Percentiles rank a stretch among this genome's conserved stretches.
phyloP scores from a whole-genome alignment of 495 filamentous ascomycete species.

The Xylaria castorea region DNA sequence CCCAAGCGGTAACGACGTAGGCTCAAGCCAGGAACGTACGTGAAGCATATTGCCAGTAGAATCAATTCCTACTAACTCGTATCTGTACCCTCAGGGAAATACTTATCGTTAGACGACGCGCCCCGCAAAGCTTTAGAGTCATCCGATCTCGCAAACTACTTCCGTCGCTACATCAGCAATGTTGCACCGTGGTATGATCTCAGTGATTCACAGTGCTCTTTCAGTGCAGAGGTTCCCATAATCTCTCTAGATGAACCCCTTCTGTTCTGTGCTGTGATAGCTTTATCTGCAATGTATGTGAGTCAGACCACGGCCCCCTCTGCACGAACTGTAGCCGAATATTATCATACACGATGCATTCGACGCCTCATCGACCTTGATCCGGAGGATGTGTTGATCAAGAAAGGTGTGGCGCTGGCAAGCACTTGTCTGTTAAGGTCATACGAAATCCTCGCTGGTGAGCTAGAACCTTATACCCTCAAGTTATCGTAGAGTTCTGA shows the following conservation, averaged over 20 bases:
- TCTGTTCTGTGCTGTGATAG: constrained; percentile 47
- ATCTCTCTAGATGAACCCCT: constrained; percentile 40
- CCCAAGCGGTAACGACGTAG: not conserved
- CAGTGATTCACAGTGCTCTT: constrained; percentile 40
- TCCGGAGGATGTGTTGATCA: constrained; percentile 30
- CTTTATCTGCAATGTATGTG: constrained; percentile 42
- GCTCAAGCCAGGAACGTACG: not conserved
- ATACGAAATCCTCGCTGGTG: constrained; percentile 47
- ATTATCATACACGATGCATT: constrained; percentile 33
- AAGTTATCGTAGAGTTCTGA: constrained; percentile 7
- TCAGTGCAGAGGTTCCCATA: constrained; percentile 41
- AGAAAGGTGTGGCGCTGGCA: constrained; percentile 41
- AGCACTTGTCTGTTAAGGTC: constrained; percentile 48
- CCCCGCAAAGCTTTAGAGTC: constrained; percentile 36
- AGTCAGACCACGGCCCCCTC: constrained; percentile 23
- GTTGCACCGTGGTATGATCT: constrained; percentile 51
- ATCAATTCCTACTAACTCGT: not conserved
- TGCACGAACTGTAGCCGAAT: constrained; percentile 21
- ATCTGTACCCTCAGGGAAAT: not conserved
- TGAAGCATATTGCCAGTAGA: not conserved
- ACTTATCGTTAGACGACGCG: not conserved
- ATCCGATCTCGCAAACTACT: constrained; percentile 32
- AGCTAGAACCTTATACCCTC: not conserved
- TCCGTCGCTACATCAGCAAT: constrained; percentile 41
- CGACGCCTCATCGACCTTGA: constrained; percentile 29